These are phyloP conservation scores for Polysphondylium violaceum DNA, from an alignment of 78 protist species.

Conservation along the genomic window DNA sequence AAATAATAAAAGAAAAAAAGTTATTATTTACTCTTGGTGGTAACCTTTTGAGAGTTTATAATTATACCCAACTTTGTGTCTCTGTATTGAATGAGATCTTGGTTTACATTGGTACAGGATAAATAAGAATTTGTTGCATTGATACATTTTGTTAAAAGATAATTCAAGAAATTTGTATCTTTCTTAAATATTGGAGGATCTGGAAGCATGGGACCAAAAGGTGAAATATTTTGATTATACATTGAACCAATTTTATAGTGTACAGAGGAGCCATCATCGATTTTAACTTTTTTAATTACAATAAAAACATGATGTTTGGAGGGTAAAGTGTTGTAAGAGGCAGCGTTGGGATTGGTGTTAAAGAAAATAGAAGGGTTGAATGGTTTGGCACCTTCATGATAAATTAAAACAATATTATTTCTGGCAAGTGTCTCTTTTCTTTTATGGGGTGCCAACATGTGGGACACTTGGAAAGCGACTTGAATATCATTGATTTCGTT, in stretches of 20 bases:
- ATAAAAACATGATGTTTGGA: no score
- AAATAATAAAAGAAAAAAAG: no score
- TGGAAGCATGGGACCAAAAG: slow-evolving; percentile 41
- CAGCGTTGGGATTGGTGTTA: no score
- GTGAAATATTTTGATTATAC: slow-evolving; percentile 19
- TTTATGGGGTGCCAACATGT: slow-evolving; percentile 4
- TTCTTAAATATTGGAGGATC: slow-evolving; percentile 16
- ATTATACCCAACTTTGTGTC: not conserved
- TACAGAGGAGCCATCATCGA: slow-evolving; percentile 17
- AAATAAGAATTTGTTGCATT: slow-evolving; percentile 32
- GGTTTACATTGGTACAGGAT: not conserved
- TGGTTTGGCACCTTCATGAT: slow-evolving; percentile 51
- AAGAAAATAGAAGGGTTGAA: no score
- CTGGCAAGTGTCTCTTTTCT: slow-evolving; percentile 5
- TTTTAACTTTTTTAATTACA: slow-evolving; percentile 53
- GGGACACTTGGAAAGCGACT: slow-evolving; percentile 40
- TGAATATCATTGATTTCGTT: slow-evolving; percentile 49
- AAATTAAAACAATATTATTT: slow-evolving; percentile 28
- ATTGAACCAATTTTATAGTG: slow-evolving; percentile 28
- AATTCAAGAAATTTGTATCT: slow-evolving; percentile 2
- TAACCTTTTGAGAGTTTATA: no score
- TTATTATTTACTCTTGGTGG: no score
- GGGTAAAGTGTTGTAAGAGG: no score
- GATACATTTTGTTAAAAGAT: slow-evolving; percentile 23
- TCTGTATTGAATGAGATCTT: not conserved